These are phyloP conservation scores for Rhodotorula sp. DNA, from an alignment of 1,284 basidiomycete species.

Conservation along the genomic window DNA sequence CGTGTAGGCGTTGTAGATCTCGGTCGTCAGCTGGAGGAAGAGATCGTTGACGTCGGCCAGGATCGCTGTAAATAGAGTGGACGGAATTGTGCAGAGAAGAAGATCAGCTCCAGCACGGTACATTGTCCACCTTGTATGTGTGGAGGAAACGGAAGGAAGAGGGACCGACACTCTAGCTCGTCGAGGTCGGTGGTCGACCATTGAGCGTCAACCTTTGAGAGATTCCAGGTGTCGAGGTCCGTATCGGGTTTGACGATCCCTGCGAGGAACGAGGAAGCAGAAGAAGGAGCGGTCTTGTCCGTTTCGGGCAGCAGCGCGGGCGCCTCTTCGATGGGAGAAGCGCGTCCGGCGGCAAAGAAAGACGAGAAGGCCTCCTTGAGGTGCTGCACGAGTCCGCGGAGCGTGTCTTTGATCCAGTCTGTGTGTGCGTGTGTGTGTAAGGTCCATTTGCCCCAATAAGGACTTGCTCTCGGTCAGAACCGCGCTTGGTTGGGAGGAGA, in stretches of 20 bases:
- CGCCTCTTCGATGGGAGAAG: not conserved
- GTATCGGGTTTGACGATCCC: not conserved
- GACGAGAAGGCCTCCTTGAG: not conserved
- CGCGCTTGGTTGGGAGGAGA: too few relatives aligned
- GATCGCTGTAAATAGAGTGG: not conserved
- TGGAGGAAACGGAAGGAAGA: too few relatives aligned
- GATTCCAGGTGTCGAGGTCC: not conserved
- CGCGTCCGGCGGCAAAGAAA: not conserved
- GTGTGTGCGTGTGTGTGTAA: too few relatives aligned
- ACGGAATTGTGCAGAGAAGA: too few relatives aligned
- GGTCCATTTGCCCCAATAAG: too few relatives aligned
- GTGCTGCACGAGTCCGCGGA: not conserved
- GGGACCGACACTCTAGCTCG: slow-evolving; percentile 1
- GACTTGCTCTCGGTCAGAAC: too few relatives aligned
- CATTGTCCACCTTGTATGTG: too few relatives aligned
- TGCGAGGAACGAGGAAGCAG: not conserved
- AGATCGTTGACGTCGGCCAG: not conserved
- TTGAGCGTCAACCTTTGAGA: not conserved
- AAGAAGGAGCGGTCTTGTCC: not conserved
- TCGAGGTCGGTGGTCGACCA: not conserved
- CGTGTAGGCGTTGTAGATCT: not conserved
- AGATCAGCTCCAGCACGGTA: too few relatives aligned
- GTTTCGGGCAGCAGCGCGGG: not conserved
- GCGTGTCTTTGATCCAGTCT: not conserved
- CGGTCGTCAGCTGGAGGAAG: not conserved